Percentiles rank a stretch among this genome's conserved stretches.
phyloP scores from a whole-genome alignment of 768 basidiomycete species.

The Mrakia gelida region DNA sequence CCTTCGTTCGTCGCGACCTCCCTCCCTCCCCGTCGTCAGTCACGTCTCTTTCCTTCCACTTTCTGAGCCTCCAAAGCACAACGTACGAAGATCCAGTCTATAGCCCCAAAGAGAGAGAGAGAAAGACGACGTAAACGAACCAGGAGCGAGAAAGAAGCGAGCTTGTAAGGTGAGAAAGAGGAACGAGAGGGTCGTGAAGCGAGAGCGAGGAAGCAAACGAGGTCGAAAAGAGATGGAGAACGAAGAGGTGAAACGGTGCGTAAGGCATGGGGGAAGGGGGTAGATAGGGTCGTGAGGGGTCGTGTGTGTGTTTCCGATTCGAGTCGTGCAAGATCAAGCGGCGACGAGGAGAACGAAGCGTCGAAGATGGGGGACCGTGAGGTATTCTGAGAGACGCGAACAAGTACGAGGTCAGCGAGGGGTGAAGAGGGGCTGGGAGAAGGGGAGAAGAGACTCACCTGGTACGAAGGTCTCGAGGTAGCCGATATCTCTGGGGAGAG shows the following conservation, averaged over 20 bases:
- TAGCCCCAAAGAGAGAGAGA: no score
- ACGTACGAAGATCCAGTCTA: no score
- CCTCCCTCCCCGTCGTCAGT: no score
- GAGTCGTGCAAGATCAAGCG: not conserved
- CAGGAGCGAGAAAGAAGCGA: no score
- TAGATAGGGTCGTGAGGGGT: not conserved
- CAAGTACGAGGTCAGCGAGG: not conserved
- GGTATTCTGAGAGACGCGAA: not conserved
- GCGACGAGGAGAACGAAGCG: constrained; percentile 6
- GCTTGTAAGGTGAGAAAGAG: no score
- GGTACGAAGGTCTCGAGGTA: constrained; percentile 76
- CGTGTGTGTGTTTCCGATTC: not conserved
- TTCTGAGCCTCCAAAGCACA: no score
- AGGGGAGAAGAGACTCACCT: not conserved
- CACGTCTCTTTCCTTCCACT: no score
- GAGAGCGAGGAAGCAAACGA: no score
- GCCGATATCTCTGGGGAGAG: constrained; percentile 87
- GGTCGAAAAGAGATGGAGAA: constrained; percentile 8
- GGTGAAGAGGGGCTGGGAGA: not conserved
- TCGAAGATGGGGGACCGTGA: constrained; percentile 27
- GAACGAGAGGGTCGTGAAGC: no score
- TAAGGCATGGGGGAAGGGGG: not conserved
- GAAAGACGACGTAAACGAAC: no score
- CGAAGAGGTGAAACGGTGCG: not conserved
- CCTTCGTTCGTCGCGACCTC: no score